Evolutionary conservation across 371 early-diverging fungal genomes (phyloP).

Genomic region (Syncephalastrum racemosum): DNA sequence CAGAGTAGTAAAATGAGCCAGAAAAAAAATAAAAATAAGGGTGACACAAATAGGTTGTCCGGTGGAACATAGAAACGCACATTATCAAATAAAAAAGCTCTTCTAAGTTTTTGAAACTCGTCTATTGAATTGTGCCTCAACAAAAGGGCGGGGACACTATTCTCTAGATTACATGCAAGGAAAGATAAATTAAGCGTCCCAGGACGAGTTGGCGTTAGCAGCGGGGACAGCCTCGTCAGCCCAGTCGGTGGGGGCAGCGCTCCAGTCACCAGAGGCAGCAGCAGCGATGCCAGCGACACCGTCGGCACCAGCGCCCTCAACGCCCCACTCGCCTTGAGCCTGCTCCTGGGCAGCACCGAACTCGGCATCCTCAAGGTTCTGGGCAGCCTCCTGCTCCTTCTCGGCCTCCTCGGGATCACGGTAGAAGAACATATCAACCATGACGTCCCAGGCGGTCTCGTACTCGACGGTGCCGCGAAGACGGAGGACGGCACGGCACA

Average conservation of each 20-base stretch:
- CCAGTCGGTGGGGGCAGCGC: slow-evolving; percentile 34
- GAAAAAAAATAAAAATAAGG: too few species aligned
- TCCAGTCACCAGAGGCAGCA: slow-evolving; percentile 22
- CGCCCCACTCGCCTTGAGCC: slow-evolving; percentile 30
- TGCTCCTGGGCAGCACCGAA: slow-evolving; percentile 18
- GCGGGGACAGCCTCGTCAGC: slow-evolving; percentile 24
- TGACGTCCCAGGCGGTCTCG: slow-evolving; percentile 85
- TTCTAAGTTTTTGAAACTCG: too few species aligned
- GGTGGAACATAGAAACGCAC: too few species aligned
- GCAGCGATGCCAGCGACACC: slow-evolving; percentile 24
- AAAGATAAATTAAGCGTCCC: slow-evolving; percentile 24
- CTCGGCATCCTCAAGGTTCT: slow-evolving; percentile 7
- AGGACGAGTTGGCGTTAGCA: slow-evolving; percentile 28
- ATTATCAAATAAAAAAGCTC: too few species aligned
- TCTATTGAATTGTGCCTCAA: too few species aligned
- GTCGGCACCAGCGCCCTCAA: slow-evolving; percentile 25
- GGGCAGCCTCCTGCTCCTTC: slow-evolving; percentile 50
- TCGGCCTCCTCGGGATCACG: slow-evolving; percentile 91
- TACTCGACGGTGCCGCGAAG: slow-evolving; percentile 93
- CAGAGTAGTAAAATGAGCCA: neutral
- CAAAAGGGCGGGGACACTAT: too few species aligned
- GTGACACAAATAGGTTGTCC: too few species aligned
- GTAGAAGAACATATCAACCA: slow-evolving; percentile 99
- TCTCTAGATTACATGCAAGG: too few species aligned
- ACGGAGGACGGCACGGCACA: slow-evolving; percentile 97